These are phyloP conservation scores for Pseudogymnoascus sp. DNA, from an alignment of 2,329 filamentous ascomycete species.

Conservation along the genomic window DNA sequence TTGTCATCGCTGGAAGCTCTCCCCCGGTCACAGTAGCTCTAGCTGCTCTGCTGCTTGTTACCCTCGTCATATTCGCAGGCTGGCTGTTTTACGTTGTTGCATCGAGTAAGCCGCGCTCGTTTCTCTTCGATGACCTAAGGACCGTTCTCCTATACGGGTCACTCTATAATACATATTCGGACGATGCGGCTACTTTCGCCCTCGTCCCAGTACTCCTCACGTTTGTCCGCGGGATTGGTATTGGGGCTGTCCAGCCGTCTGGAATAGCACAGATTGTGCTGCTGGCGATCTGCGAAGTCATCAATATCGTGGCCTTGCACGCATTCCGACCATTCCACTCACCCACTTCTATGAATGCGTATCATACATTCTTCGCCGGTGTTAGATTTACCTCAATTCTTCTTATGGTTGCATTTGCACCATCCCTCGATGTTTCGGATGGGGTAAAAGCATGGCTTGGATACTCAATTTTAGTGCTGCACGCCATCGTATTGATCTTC, in stretches of 20 bases:
- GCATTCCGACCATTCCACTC: slow-evolving; percentile 86
- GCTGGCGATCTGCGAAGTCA: slow-evolving; percentile 88
- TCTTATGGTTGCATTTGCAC: slow-evolving; percentile 76
- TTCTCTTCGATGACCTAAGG: slow-evolving; percentile 87
- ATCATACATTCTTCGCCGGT: slow-evolving; percentile 77
- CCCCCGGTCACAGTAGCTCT: slow-evolving; percentile 66
- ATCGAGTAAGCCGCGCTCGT: slow-evolving; percentile 72
- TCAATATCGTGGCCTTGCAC: slow-evolving; percentile 78
- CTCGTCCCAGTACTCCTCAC: slow-evolving; percentile 80
- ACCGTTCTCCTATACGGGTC: slow-evolving; percentile 87
- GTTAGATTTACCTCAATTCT: slow-evolving; percentile 71
- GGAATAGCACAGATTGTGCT: slow-evolving; percentile 90
- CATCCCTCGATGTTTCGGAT: slow-evolving; percentile 71
- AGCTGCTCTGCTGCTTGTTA: slow-evolving; percentile 66
- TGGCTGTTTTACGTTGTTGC: slow-evolving; percentile 81
- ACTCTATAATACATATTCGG: slow-evolving; percentile 94
- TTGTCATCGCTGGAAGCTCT: slow-evolving; percentile 67
- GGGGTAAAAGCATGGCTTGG: slow-evolving; percentile 89
- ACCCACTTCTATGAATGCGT: slow-evolving; percentile 94
- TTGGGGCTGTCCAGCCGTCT: slow-evolving; percentile 87
- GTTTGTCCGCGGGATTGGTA: slow-evolving; percentile 78
- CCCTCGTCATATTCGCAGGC: slow-evolving; percentile 65
- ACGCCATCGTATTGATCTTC: slow-evolving; percentile 77
- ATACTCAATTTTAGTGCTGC: slow-evolving; percentile 81
- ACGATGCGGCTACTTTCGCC: slow-evolving; percentile 85